Conservation (phyloP, 2,329 filamentous ascomycete species). For the Gremmenia infestans region DNA sequence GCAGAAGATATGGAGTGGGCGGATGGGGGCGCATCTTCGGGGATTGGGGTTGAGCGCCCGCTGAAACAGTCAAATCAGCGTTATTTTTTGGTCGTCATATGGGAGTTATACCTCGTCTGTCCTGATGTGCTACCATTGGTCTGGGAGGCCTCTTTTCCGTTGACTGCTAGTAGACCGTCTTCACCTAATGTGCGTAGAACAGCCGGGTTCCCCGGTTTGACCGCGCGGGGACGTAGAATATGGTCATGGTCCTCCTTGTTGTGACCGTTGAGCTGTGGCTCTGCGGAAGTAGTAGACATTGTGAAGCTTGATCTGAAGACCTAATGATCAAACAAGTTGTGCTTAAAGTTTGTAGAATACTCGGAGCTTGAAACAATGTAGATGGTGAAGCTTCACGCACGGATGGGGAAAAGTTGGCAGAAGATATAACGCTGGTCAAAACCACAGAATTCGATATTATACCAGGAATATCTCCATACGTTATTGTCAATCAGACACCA, state of each 20-base stretch:
- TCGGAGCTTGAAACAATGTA: not conserved
- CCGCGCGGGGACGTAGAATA: conserved; percentile 29
- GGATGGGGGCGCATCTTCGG: conserved; percentile 89
- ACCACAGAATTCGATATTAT: not conserved
- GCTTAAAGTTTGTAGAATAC: not conserved
- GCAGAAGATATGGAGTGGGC: conserved; percentile 79
- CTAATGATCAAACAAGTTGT: too few species aligned
- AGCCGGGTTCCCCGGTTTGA: conserved; percentile 24
- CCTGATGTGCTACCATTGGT: conserved; percentile 22
- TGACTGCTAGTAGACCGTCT: conserved; percentile 18
- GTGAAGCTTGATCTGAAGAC: not conserved
- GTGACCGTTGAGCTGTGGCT: conserved; percentile 23
- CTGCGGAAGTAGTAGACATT: conserved; percentile 30
- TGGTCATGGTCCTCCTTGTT: conserved; percentile 23
- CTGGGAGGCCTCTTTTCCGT: conserved; percentile 5
- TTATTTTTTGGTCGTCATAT: not conserved
- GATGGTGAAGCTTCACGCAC: not conserved
- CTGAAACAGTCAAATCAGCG: conserved; percentile 40
- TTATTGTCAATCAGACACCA: not conserved
- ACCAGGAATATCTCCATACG: not conserved
- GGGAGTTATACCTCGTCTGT: conserved; percentile 25
- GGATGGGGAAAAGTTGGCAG: too few species aligned
- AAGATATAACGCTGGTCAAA: not conserved
- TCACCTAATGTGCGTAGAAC: conserved; percentile 24
- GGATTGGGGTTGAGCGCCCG: conserved; percentile 76